phyloP scores from a whole-genome alignment of 2,329 filamentous ascomycete species.

The Thermomyces lanuginosus region DNA sequence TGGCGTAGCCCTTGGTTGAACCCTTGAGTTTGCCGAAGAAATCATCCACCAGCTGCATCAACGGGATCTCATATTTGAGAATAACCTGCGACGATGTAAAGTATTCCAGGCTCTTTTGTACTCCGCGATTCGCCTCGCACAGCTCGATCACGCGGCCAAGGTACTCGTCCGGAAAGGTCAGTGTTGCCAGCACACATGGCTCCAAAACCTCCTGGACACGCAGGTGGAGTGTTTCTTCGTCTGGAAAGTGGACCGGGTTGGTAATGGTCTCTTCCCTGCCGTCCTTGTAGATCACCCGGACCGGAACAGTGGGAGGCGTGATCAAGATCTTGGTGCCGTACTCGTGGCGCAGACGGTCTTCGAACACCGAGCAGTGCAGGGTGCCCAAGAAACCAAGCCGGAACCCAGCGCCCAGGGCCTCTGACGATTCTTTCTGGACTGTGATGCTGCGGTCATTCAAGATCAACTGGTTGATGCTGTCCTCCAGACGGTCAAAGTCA shows the following conservation, averaged over 20 bases:
- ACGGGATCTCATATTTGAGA: slow-evolving; percentile 74
- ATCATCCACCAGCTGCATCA: slow-evolving; percentile 85
- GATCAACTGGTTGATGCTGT: slow-evolving; percentile 84
- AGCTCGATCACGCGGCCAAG: slow-evolving; percentile 88
- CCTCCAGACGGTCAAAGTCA: slow-evolving; percentile 72
- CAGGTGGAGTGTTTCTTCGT: slow-evolving; percentile 42
- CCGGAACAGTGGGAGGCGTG: slow-evolving; percentile 86
- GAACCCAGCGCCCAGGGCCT: slow-evolving; percentile 87
- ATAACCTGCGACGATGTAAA: slow-evolving; percentile 89
- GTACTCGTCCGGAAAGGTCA: slow-evolving; percentile 88
- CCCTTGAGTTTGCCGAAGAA: slow-evolving; percentile 95
- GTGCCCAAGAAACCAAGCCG: slow-evolving; percentile 90
- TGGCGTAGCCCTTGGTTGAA: slow-evolving; percentile 85
- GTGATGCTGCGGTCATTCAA: slow-evolving; percentile 93
- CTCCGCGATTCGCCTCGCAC: slow-evolving; percentile 75
- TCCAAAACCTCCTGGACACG: slow-evolving; percentile 49
- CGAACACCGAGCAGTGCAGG: slow-evolving; percentile 95
- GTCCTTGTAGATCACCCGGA: slow-evolving; percentile 63
- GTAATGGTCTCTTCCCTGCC: slow-evolving; percentile 65
- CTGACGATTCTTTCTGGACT: slow-evolving; percentile 82
- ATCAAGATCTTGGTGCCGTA: slow-evolving; percentile 92
- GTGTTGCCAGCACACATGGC: slow-evolving; percentile 63
- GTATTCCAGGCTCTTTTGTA: slow-evolving; percentile 76
- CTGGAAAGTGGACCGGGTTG: slow-evolving; percentile 79
- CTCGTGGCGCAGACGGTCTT: slow-evolving; percentile 85